Evolutionary conservation across 225 moss, liverwort and hornwort species (phyloP).

Genomic region (Bryoerythrophyllum caledonicum): DNA sequence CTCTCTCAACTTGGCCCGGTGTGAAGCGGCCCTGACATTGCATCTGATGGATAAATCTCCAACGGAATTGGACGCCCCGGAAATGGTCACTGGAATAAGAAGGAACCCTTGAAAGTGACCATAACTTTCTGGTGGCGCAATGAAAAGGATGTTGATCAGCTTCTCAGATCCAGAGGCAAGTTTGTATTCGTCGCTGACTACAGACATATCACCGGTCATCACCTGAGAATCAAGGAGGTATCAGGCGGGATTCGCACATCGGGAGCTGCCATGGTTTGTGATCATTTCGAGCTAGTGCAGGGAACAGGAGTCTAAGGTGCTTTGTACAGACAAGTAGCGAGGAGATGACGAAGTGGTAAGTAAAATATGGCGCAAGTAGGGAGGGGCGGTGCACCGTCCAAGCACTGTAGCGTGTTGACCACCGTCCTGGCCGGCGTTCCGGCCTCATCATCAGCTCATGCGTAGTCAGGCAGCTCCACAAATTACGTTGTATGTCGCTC

Average conservation of each 20-base stretch:
- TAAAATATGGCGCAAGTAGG: constrained; percentile 1
- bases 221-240: no score
- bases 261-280: no score
- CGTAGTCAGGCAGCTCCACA: neutral
- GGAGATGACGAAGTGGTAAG: neutral
- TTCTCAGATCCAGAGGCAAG: neutral
- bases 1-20: no score
- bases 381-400: neutral
- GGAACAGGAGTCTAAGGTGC: neutral
- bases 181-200: no score
- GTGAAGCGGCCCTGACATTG: no score
- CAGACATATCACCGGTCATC: no score
- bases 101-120: no score
- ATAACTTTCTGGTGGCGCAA: neutral
- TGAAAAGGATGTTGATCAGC: neutral
- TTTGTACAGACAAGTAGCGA: neutral
- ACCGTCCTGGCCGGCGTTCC: neutral
- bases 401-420: constrained; percentile 6
- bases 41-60: neutral
- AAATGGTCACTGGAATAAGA: neutral
- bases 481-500: neutral
- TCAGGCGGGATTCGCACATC: no score
- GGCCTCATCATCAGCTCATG: neutral
- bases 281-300: no score
- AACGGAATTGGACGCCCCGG: no score